These are phyloP conservation scores for Rhizophagus clarus DNA, from an alignment of 192 early-diverging fungal species.

Conservation along the genomic window DNA sequence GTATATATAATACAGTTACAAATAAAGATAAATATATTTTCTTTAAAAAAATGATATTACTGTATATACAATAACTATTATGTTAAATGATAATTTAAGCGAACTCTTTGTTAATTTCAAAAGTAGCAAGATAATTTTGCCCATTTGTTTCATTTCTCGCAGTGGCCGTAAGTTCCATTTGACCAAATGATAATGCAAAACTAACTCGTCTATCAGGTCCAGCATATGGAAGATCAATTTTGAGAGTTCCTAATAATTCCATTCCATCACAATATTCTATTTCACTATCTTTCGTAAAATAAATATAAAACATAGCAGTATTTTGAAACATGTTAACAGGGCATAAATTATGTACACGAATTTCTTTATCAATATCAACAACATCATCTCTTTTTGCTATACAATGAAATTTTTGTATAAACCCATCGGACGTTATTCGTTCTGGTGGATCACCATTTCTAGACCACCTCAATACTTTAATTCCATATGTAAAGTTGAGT, in stretches of 20 bases:
- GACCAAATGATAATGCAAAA: conserved; percentile 9
- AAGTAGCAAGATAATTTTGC: neutral
- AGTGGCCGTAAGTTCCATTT: conserved; percentile 16
- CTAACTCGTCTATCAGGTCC: neutral
- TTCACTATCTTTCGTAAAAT: neutral
- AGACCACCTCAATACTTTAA: too few relatives aligned
- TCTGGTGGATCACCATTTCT: too few relatives aligned
- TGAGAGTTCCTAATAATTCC: neutral
- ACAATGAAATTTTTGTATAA: too few relatives aligned
- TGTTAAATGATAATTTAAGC: too few relatives aligned
- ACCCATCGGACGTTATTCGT: too few relatives aligned
- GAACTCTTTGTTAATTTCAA: neutral
- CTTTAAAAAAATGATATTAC: too few relatives aligned
- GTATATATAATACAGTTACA: too few relatives aligned
- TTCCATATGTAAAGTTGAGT: too few relatives aligned
- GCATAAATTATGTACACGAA: neutral
- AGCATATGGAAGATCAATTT: neutral
- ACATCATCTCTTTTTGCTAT: neutral
- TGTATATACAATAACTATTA: too few relatives aligned
- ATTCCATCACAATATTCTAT: conserved; percentile 5
- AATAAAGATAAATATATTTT: too few relatives aligned
- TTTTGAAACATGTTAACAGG: neutral
- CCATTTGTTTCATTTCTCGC: neutral
- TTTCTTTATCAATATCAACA: neutral
- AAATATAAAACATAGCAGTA: neutral